A percentile compares a stretch with the other conserved stretches of the same genome.
phyloP scores from a whole-genome alignment of 2,329 filamentous ascomycete genomes.

The Diaporthe batatas region DNA sequence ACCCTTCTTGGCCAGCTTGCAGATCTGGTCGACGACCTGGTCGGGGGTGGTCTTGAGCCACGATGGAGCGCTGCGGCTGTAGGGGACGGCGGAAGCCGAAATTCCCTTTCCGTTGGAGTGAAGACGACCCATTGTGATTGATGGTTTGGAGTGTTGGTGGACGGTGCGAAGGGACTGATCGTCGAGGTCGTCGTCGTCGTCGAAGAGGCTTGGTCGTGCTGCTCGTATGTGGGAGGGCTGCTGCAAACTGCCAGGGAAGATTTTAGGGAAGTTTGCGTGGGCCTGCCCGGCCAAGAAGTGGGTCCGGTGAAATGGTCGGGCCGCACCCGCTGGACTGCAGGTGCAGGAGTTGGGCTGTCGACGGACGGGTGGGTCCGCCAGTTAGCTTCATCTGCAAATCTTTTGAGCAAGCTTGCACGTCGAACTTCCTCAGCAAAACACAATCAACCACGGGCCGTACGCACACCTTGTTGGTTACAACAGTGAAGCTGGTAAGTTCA shows the following conservation, averaged over 20 bases:
- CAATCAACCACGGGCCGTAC: neutral
- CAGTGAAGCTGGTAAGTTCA: slow-evolving; percentile 52
- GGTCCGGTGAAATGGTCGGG: slow-evolving; percentile 14
- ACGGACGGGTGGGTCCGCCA: neutral
- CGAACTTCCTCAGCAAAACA: neutral
- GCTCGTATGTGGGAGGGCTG: slow-evolving; percentile 38
- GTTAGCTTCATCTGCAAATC: slow-evolving; percentile 15
- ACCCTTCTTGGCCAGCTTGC: slow-evolving; percentile 99
- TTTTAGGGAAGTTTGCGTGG: slow-evolving; percentile 39
- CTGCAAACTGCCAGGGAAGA: slow-evolving; percentile 3
- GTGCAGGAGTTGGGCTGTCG: neutral
- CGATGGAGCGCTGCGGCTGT: slow-evolving; percentile 90
- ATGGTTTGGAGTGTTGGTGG: slow-evolving; percentile 53
- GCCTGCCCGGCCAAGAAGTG: neutral
- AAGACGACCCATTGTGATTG: slow-evolving; percentile 90
- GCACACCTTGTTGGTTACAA: neutral
- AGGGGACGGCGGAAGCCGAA: slow-evolving; percentile 93
- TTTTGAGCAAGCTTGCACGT: neutral
- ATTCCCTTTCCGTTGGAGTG: slow-evolving; percentile 99
- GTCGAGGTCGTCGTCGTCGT: slow-evolving; percentile 47
- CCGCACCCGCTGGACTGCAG: slow-evolving; percentile 13
- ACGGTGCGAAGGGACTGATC: slow-evolving; percentile 43
- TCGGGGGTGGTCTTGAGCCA: slow-evolving; percentile 99
- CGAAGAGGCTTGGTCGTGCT: slow-evolving; percentile 39
- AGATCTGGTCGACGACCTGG: slow-evolving; percentile 99